These are phyloP conservation scores for Fragaria nilgerrensis DNA, from an alignment of 306 rosid genomes.

Conservation along the genomic window DNA sequence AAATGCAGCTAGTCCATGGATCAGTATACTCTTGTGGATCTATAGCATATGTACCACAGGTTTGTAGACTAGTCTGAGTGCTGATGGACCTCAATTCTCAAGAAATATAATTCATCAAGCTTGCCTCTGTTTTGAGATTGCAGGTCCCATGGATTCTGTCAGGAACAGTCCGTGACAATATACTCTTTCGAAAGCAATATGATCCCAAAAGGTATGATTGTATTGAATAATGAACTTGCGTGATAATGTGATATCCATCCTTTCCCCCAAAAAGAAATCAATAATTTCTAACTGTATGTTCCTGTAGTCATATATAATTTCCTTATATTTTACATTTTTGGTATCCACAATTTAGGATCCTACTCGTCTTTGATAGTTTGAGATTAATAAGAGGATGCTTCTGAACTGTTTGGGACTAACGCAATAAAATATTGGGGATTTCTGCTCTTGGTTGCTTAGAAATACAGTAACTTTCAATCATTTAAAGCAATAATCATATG, in stretches of 20 bases:
- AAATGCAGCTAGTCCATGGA: conserved; percentile 63
- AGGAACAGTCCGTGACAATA: conserved; percentile 89
- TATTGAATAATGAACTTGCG: conserved; percentile 9
- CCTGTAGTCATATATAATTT: background rate
- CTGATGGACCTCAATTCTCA: conserved; percentile 13
- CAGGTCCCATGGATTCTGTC: conserved; percentile 95
- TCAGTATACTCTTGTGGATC: conserved; percentile 57
- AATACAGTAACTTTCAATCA: background rate
- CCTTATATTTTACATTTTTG: background rate
- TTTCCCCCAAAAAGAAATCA: background rate
- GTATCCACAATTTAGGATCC: background rate
- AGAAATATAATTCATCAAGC: conserved; percentile 23
- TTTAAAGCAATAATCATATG: background rate
- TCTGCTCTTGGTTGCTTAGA: background rate
- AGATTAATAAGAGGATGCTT: background rate
- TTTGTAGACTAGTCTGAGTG: conserved; percentile 29
- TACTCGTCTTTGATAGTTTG: background rate
- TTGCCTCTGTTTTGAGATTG: conserved; percentile 26
- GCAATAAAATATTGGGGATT: background rate
- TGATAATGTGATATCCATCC: background rate
- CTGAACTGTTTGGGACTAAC: background rate
- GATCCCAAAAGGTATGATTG: conserved; percentile 59
- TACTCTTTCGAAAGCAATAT: conserved; percentile 73
- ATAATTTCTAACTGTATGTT: background rate
- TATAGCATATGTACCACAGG: conserved; percentile 92